phyloP scores from a whole-genome alignment of 2,329 filamentous ascomycete species.

The Colletotrichum sojae region DNA sequence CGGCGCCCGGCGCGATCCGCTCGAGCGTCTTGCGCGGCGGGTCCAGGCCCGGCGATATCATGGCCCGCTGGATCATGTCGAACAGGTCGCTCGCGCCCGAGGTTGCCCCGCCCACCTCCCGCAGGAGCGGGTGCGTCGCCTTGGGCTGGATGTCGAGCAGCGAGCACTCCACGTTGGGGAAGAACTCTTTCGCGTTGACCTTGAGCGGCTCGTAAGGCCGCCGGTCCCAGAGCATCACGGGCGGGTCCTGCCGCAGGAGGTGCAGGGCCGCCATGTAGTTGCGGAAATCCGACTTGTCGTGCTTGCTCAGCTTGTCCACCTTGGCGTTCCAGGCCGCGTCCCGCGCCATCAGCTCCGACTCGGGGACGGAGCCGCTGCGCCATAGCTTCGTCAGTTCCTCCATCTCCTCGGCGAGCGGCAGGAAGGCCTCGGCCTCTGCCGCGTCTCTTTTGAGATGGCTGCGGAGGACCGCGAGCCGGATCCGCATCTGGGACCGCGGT shows the following conservation, averaged over 20 bases:
- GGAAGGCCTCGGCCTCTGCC: conserved; percentile 44
- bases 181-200: conserved; percentile 73
- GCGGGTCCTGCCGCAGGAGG: conserved; percentile 62
- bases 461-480: conserved; percentile 48
- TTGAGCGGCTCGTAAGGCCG: conserved; percentile 79
- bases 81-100: conserved; percentile 64
- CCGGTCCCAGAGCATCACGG: conserved; percentile 76
- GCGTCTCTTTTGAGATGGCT: conserved; percentile 46
- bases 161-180: conserved; percentile 68
- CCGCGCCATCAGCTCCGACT: conserved; percentile 46
- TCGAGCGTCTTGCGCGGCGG: conserved; percentile 63
- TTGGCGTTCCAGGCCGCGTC: conserved; percentile 53
- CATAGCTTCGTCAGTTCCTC: conserved; percentile 46
- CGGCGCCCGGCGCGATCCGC: conserved; percentile 71
- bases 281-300: conserved; percentile 53
- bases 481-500: conserved; percentile 11
- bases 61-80: conserved; percentile 63
- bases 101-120: conserved; percentile 57
- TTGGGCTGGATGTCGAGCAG: conserved; percentile 79
- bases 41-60: conserved; percentile 53
- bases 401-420: conserved; percentile 52
- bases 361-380: conserved; percentile 36
- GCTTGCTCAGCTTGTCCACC: conserved; percentile 52
- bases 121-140: conserved; percentile 63
- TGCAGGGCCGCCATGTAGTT: conserved; percentile 68